Base-by-base conservation (phyloP, 2,329 filamentous ascomycete species). In the Stachybotrys elegans region DNA sequence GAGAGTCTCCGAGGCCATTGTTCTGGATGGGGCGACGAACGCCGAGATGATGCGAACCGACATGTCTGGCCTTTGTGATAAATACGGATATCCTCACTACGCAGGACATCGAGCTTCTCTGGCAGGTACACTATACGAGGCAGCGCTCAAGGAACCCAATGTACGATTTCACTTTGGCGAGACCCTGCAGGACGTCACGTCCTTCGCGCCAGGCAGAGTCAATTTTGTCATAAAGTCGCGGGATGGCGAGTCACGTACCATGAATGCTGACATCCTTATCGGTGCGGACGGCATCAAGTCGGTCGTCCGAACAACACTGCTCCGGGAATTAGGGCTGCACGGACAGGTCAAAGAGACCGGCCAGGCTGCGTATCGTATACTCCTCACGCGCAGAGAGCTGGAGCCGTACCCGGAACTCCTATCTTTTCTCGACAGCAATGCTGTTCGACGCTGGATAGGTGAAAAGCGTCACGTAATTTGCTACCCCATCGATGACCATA, bases 331-430 rank as follows among this genome's bases (percentile, higher is more conserved):
- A 1, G 70, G 73, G 36, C 67, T 73, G 48, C 62, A 67, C 3
- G 75, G 75, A 19, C 70, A 78, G 43, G 78, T 84, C 53, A 70
- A 80, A 47, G 83, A 88, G 48, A 88, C 86, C 0, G 80, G 84
- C 4, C 84, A 90, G 65, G 86, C 87, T 0, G 84, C 85, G 3
- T 91, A 91, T 68, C 79, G 86, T 12, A 87, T 91, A 63, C 85
- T 91, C 78, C 73, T 91, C 16, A 78, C 75, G 2, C 78, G 86
- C 12, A 73, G 79, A 22, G 72, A 84, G 51, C 86, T 90, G 78
- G 65, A 72, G 46, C 52, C 74, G 19, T 84, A 89, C 56, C 76
- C 85, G 0, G 84, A 88, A 55, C 72, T 90, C 49, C 69, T 83
- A 43, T 72, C 67, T n/a, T 72, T 90, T 9, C 71, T 91, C 19